phyloP scores from a whole-genome alignment of 2,329 filamentous ascomycete genomes.

The Grosmannia huntii region DNA sequence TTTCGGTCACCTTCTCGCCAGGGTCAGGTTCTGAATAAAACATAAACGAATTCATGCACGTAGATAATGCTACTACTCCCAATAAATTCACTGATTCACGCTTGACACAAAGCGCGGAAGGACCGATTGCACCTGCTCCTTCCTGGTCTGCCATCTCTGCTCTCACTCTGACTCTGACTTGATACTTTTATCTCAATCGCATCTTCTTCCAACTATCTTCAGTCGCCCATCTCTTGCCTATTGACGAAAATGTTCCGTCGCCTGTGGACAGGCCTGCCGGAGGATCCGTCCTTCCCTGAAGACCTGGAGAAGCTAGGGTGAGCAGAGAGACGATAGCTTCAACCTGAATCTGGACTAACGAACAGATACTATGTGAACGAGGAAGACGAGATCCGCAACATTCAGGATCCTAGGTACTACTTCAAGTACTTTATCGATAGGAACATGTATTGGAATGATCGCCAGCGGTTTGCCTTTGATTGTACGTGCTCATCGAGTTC shows the following conservation, averaged over 20 bases:
- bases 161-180: neutral
- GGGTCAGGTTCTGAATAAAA: neutral
- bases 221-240: neutral
- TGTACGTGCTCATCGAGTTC: slow-evolving; percentile 29
- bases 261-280: slow-evolving; percentile 52
- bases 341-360: neutral
- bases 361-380: slow-evolving; percentile 67
- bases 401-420: slow-evolving; percentile 51
- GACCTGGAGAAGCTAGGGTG: slow-evolving; percentile 64
- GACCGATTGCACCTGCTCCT: neutral
- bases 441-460: slow-evolving; percentile 64
- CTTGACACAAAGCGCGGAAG: too few species aligned
- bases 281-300: slow-evolving; percentile 52
- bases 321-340: slow-evolving; percentile 18
- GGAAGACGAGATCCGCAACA: slow-evolving; percentile 60
- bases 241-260: slow-evolving; percentile 58
- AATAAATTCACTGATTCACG: too few species aligned
- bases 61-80: too few species aligned
- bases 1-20: neutral
- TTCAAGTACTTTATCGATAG: slow-evolving; percentile 65
- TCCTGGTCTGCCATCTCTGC: neutral
- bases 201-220: neutral
- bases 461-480: slow-evolving; percentile 64
- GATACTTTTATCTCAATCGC: neutral
- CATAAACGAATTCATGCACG: too few species aligned